Percentiles rank a stretch among this genome's conserved stretches.
These are phyloP conservation scores for Oryza australiensis DNA, from an alignment of 176 grass and related monocot genomes.

Conservation along the genomic window DNA sequence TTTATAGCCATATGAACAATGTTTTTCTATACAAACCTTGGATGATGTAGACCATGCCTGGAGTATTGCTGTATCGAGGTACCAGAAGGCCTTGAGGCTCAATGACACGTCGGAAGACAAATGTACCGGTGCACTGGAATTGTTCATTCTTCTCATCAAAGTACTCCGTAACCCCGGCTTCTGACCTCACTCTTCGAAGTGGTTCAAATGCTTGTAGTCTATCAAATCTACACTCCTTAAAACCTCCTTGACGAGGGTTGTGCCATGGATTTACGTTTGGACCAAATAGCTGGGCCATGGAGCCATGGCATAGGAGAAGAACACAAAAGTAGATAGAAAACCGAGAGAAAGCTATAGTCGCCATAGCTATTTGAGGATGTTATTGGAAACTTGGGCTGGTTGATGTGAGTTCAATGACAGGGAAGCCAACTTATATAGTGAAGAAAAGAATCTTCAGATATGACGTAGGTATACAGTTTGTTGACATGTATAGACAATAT, in stretches of 20 bases:
- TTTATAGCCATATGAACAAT: neutral
- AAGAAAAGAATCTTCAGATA: neutral
- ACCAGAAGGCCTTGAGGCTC: slow-evolving; percentile 40
- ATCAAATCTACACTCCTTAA: neutral
- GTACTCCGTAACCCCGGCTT: slow-evolving; percentile 48
- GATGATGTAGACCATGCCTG: slow-evolving; percentile 1
- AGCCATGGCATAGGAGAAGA: neutral
- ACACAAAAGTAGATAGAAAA: neutral
- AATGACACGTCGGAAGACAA: slow-evolving; percentile 16
- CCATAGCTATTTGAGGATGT: neutral
- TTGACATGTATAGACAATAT: neutral
- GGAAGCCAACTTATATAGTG: neutral
- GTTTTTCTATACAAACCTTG: slow-evolving; percentile 10
- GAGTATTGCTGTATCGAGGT: slow-evolving; percentile 42
- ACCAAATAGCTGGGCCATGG: neutral
- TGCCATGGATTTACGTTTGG: neutral
- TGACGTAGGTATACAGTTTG: neutral
- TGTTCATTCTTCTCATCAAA: slow-evolving; percentile 35
- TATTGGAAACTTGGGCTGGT: neutral
- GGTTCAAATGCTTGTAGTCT: neutral
- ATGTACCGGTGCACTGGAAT: slow-evolving; percentile 36
- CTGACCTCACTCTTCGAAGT: neutral
- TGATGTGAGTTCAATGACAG: neutral
- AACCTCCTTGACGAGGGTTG: neutral
- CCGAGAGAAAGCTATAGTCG: neutral